Percentiles rank a stretch among this genome's conserved stretches.
Conservation (phyloP, 2,329 filamentous ascomycete species). For the Penicillium occitanis region DNA sequence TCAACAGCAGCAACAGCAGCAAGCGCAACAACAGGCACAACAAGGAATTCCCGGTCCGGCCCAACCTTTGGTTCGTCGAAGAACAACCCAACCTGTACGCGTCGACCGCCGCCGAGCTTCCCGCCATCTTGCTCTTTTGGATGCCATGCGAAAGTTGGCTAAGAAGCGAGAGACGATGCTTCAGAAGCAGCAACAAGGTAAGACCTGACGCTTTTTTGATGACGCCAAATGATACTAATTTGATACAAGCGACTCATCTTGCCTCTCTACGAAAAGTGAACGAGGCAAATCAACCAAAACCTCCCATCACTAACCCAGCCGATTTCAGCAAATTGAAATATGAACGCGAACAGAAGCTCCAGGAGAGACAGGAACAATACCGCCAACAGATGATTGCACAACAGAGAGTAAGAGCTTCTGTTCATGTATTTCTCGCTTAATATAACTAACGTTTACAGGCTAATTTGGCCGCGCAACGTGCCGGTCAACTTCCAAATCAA, state of each 20-base stretch:
- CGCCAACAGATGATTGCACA: conserved; percentile 63
- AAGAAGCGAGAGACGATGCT: conserved; percentile 85
- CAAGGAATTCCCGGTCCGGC: conserved; percentile 50
- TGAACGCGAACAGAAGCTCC: conserved; percentile 73
- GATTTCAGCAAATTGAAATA: conserved; percentile 88
- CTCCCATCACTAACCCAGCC: conserved; percentile 70
- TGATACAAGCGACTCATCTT: conserved; percentile 58
- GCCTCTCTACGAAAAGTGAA: conserved; percentile 80
- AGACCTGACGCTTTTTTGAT: conserved; percentile 24
- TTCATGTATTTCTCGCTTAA: not conserved
- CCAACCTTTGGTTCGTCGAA: conserved; percentile 61
- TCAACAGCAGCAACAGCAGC: conserved; percentile 56
- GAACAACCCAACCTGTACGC: conserved; percentile 72
- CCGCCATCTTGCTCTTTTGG: conserved; percentile 82
- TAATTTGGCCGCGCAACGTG: conserved; percentile 45
- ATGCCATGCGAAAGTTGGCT: conserved; percentile 91
- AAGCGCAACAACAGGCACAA: conserved; percentile 42
- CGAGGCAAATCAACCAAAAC: conserved; percentile 62
- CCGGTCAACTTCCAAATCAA: conserved; percentile 43
- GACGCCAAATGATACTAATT: conserved; percentile 23
- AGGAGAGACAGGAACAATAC: conserved; percentile 58
- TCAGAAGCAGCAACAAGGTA: conserved; percentile 82
- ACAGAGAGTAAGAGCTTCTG: conserved; percentile 46
- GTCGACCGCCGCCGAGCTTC: conserved; percentile 86
- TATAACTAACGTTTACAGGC: conserved; percentile 30